Base-by-base conservation (phyloP, 305 asterid species). In the Salvia sclarea region DNA sequence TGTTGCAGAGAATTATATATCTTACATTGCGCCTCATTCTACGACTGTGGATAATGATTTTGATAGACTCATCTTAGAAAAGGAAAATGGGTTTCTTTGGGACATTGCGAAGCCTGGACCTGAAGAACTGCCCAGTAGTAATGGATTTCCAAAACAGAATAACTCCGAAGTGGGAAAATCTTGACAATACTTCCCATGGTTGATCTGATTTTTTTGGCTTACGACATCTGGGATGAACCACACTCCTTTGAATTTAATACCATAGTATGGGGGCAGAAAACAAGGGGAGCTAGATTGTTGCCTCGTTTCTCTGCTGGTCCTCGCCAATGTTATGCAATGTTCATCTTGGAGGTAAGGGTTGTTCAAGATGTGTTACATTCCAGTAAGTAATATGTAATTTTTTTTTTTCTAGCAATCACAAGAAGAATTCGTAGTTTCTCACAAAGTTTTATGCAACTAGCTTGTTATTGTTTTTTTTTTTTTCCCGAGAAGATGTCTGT, bases 21-120 rank as follows among this genome's bases (percentile, higher is more conserved):
- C 95, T 18, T 78, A 81, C 60, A 47, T 79, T 31, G 79, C 78
- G 37, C 83, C 84, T 68, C 88, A 75, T 49, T 57, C 81, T 35
- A 66, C 78, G 43, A 52, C 81, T 38, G 77, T 61, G 76, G 89
- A 79, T 64, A 82, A 75, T 60, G 86, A 86, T 65, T 57, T 61
- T 50, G 82, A 83, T 69, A 78, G 65, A 78, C 63, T 61, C 74
- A 33, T 73, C 40, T 52, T 73, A 9, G 86, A 75, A 63, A 83
- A 78, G 54, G 96, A 94, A 61, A 89, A 87, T 77, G 99, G 99
- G 60, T 86, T 91, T 78, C 74, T 94, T 61, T 89, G 85, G 90
- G 98, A 89, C 33, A 58, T 54, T 45, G 84, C 61, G 47, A 71
- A 86, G 78, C 86, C 91, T 38, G 86, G 63, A 59, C 75, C 87